Evolutionary conservation across 1,139 yeast species (phyloP).

Genomic region (Sugiyamaella novakii): DNA sequence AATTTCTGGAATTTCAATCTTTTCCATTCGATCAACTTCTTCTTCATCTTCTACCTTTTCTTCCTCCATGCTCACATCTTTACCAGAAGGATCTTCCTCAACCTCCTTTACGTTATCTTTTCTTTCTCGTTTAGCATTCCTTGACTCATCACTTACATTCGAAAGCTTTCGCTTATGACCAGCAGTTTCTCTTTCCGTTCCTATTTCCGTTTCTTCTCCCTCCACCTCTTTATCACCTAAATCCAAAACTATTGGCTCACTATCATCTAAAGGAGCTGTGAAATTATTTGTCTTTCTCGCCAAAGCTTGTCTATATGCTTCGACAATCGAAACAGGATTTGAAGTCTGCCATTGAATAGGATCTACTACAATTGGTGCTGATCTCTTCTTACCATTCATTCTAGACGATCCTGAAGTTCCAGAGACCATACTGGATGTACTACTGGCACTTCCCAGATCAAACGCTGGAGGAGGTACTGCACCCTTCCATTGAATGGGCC

Average conservation of each 20-base stretch:
- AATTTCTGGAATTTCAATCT: slow-evolving; percentile 25
- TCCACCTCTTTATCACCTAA: not conserved
- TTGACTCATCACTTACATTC: slow-evolving; percentile 5
- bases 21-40: not conserved
- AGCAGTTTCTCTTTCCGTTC: not conserved
- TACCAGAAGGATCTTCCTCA: not conserved
- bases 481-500: slow-evolving; percentile 15
- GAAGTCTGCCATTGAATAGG: slow-evolving; percentile 16
- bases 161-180: slow-evolving; percentile 7
- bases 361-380: slow-evolving; percentile 12
- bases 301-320: slow-evolving; percentile 21
- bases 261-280: slow-evolving; percentile 16
- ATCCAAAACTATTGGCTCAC: slow-evolving; percentile 11
- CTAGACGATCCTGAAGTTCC: not conserved
- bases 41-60: slow-evolving; percentile 5
- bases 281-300: slow-evolving; percentile 18
- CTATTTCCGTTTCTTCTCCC: slow-evolving; percentile 5
- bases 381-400: not conserved
- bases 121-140: slow-evolving; percentile 7
- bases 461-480: slow-evolving; percentile 14
- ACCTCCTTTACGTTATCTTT: not conserved
- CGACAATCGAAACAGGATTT: slow-evolving; percentile 19
- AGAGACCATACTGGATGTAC: slow-evolving; percentile 4
- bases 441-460: slow-evolving; percentile 10
- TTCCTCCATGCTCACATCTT: not conserved